Evolutionary conservation across 768 basidiomycete species (phyloP).

Genomic region (Dioszegia hungarica): DNA sequence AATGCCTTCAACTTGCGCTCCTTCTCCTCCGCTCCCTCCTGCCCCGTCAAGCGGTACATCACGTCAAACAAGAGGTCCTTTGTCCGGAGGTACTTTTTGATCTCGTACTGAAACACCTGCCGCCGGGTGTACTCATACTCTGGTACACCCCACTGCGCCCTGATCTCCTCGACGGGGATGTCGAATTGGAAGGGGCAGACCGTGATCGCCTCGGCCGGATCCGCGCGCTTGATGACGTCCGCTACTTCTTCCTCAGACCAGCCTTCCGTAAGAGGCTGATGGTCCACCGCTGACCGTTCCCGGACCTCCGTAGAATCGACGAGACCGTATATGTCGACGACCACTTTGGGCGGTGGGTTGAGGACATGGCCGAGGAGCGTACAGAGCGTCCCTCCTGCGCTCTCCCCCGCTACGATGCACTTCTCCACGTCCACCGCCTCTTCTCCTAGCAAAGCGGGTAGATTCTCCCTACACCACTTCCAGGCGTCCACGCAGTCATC

Average conservation of each 20-base stretch:
- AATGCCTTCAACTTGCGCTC: neutral
- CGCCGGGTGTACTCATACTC: neutral
- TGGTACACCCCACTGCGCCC: slow-evolving; percentile 6
- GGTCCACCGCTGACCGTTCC: neutral
- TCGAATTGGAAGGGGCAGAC: slow-evolving; percentile 12
- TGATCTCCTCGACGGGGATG: slow-evolving; percentile 6
- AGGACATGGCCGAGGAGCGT: slow-evolving; percentile 1
- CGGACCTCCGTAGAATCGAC: neutral
- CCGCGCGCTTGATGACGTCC: neutral
- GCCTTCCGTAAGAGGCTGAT: slow-evolving; percentile 1
- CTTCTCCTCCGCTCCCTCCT: neutral
- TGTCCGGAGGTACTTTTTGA: slow-evolving; percentile 10
- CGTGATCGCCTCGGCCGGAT: slow-evolving; percentile 9
- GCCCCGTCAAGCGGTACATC: neutral
- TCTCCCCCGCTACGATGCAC: slow-evolving; percentile 13
- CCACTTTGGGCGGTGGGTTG: slow-evolving; percentile 1
- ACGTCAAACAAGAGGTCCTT: neutral
- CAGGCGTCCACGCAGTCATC: slow-evolving; percentile 14
- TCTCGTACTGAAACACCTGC: slow-evolving; percentile 14
- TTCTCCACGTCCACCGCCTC: slow-evolving; percentile 2
- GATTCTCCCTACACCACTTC: slow-evolving; percentile 10
- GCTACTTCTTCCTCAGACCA: slow-evolving; percentile 5
- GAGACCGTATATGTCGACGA: slow-evolving; percentile 8
- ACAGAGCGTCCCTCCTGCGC: slow-evolving; percentile 10
- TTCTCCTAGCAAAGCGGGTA: neutral